phyloP scores from a whole-genome alignment of 2,329 filamentous ascomycete genomes.

The Thelonectria olida region DNA sequence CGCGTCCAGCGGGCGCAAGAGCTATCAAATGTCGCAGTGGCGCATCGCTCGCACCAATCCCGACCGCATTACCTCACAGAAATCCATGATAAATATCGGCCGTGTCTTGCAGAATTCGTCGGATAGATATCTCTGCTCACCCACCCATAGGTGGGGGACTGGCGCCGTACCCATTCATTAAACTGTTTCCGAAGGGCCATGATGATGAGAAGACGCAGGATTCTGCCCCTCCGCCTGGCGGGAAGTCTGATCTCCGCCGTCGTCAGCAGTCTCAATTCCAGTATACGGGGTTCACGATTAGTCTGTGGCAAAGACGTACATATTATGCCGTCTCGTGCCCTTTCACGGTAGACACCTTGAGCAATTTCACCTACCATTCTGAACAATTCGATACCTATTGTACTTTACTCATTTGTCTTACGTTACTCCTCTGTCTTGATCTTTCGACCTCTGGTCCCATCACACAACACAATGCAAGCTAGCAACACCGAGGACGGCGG shows the following conservation, averaged over 20 bases:
- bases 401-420: no score
- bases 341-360: no score
- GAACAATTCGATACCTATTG: no score
- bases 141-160: background rate
- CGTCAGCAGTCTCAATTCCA: no score
- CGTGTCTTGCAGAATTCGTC: background rate
- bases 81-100: background rate
- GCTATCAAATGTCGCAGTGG: conserved; percentile 2
- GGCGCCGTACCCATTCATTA: background rate
- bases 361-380: background rate
- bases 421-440: no score
- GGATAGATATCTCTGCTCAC: background rate
- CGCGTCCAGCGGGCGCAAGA: no score
- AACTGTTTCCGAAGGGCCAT: background rate
- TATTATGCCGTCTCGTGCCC: background rate
- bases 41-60: background rate
- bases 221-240: background rate
- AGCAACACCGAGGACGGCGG: background rate
- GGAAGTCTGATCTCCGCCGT: no score
- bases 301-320: no score
- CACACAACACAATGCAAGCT: background rate
- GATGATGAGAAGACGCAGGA: background rate
- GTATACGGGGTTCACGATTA: no score
- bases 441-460: background rate
- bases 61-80: background rate